Conservation (phyloP, 805 yeast genomes). For the Cyberlindnera samutprakarnensis region DNA sequence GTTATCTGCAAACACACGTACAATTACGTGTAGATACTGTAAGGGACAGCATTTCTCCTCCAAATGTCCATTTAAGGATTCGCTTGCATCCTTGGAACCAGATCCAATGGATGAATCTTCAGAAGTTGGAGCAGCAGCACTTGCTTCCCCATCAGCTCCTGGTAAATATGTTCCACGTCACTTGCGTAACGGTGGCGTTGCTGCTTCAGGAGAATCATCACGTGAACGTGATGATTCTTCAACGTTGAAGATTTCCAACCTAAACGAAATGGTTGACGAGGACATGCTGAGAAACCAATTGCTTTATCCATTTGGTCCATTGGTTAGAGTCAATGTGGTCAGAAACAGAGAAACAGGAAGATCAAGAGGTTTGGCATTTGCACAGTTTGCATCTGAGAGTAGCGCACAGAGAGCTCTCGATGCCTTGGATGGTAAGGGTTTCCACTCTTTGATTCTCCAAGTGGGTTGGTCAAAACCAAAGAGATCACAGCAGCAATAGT, state of each 20-base stretch:
- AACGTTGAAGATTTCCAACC: constrained; percentile 85
- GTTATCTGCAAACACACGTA: constrained; percentile 37
- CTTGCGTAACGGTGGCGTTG: constrained; percentile 35
- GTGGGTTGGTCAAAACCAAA: constrained; percentile 49
- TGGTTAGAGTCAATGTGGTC: constrained; percentile 72
- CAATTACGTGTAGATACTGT: constrained; percentile 78
- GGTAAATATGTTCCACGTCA: constrained; percentile 60
- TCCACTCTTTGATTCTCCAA: constrained; percentile 75
- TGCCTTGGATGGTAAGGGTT: constrained; percentile 80
- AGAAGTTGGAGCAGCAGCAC: constrained; percentile 28
- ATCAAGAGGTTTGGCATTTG: constrained; percentile 94
- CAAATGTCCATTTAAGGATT: constrained; percentile 93
- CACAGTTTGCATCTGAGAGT: constrained; percentile 61
- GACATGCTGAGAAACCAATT: constrained; percentile 68
- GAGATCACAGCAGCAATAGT: no score
- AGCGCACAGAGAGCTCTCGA: constrained; percentile 76
- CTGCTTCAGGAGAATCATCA: constrained; percentile 27
- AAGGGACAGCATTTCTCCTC: constrained; percentile 90
- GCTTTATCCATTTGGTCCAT: constrained; percentile 56
- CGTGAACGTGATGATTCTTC: constrained; percentile 76
- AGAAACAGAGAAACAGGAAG: constrained; percentile 90
- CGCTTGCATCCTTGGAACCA: constrained; percentile 41
- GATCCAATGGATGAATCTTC: constrained; percentile 30
- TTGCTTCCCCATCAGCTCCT: constrained; percentile 33
- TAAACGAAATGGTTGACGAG: constrained; percentile 81